These are phyloP conservation scores for Aeminium ludgeri DNA, from an alignment of 495 filamentous ascomycete species.

Conservation along the genomic window DNA sequence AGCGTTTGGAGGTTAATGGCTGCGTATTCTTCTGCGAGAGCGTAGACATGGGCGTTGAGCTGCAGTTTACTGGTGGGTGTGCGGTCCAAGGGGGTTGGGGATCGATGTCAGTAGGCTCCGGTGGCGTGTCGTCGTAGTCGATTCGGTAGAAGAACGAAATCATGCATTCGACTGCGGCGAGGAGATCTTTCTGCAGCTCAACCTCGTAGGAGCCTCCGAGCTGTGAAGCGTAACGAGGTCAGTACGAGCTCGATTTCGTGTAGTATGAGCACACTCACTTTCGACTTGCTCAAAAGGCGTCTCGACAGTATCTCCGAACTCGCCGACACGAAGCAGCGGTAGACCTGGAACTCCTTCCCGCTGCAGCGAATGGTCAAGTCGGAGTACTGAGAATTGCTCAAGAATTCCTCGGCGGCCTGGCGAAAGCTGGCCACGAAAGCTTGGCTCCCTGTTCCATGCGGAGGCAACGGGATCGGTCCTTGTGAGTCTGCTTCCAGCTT, in stretches of 20 bases:
- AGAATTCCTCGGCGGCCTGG: too few species aligned
- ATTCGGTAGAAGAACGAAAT: not conserved
- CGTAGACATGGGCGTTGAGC: not conserved
- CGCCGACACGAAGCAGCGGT: not conserved
- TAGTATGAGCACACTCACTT: too few species aligned
- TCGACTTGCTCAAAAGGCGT: too few species aligned
- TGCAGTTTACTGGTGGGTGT: not conserved
- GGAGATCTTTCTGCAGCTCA: not conserved
- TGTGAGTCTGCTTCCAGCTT: too few species aligned
- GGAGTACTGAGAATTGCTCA: not conserved
- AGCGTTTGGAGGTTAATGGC: not conserved
- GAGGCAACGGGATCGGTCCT: too few species aligned
- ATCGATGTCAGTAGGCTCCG: not conserved
- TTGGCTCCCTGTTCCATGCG: too few species aligned
- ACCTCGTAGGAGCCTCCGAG: not conserved
- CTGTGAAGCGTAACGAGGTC: not conserved
- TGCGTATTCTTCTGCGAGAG: not conserved
- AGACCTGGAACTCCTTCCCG: not conserved
- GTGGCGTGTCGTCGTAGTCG: not conserved
- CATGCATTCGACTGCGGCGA: not conserved
- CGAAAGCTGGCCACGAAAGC: too few species aligned
- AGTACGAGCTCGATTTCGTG: too few species aligned
- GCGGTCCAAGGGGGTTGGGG: not conserved
- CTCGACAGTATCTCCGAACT: not conserved
- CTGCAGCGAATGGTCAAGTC: not conserved